Evolutionary conservation across 768 basidiomycete species (phyloP).

Genomic region (Chalciporus chontae): DNA sequence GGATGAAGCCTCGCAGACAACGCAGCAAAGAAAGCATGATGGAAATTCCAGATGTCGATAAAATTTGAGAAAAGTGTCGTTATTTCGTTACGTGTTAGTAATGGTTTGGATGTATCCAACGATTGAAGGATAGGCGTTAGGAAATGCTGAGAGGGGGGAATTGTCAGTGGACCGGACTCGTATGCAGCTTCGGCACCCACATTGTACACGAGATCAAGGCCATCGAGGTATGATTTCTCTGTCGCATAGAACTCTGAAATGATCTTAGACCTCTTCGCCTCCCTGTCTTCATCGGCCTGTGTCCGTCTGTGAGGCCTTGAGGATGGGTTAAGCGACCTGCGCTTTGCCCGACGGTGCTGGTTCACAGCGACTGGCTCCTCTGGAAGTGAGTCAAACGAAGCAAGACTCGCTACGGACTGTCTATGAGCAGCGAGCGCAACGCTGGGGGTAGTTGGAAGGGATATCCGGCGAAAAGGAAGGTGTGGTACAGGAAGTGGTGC

Average conservation of each 20-base stretch:
- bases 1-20: conserved; percentile 43
- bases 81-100: conserved; percentile 67
- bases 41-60: conserved; percentile 88
- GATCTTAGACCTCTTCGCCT: conserved; percentile 61
- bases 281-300: conserved; percentile 45
- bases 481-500: conserved; percentile 41
- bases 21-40: conserved; percentile 67
- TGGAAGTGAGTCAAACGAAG: conserved; percentile 69
- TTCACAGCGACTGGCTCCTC: conserved; percentile 38
- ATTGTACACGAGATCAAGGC: conserved; percentile 78
- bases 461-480: conserved; percentile 63
- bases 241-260: conserved; percentile 81
- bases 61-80: conserved; percentile 83
- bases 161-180: not conserved
- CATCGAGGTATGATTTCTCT: conserved; percentile 76
- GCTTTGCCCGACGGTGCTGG: conserved; percentile 32
- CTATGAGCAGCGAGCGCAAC: conserved; percentile 40
- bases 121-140: conserved; percentile 75
- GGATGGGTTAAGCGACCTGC: conserved; percentile 31
- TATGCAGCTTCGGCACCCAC: conserved; percentile 43
- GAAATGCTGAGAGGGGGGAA: conserved; percentile 57
- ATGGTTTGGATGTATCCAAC: conserved; percentile 60
- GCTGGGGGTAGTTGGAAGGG: conserved; percentile 51
- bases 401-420: conserved; percentile 65
- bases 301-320: conserved; percentile 28